Base-by-base conservation (phyloP, 495 filamentous ascomycete genomes). In the Aspergillus sclerotiicarbonarius region DNA sequence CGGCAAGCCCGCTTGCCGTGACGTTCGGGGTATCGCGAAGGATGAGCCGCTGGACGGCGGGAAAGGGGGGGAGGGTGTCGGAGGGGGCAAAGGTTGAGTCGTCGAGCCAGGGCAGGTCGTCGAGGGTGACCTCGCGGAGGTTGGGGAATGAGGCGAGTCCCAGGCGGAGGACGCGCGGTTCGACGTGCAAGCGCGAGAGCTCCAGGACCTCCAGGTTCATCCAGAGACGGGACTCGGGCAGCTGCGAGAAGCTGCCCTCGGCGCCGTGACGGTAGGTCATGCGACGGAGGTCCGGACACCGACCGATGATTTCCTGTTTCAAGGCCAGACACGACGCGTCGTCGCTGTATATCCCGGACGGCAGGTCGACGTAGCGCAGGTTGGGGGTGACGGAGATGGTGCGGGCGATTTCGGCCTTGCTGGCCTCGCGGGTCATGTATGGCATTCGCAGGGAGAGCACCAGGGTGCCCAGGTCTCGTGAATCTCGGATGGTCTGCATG, bases 391-490 rank as follows among this genome's bases (percentile, higher is more conserved):
- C 88, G 33, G 90, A 90, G 37, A 97, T 87, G 19, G 88, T 90
- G 44, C 91, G 84, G 15, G 94, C 94, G 52, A 96, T 82, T 56
- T 90, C 88, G 35, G 89, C 79, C 69, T 91, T 92, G 75, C 83
- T 89, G 7, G 88, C 87, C 72, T 97, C 93, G 44, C 94, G 86
- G 46, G 91, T 87, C 94, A 96, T 96, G 70, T 96, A 98, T n/a
- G 94, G 90, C 64, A 89, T 87, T 74, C 96, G 93, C 53, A 98
- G 75, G 54, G 87, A 89, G 58, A 87, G 74, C 10, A 96, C 90
- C 25, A 81, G 76, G 6, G 74, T 68, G 0, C 84, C 91, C 15
- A 94, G 75, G 8, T 80, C 78, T 21, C 80, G 80, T 30, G 88
- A 84, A 32, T 92, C 87, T 56, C 92, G 83, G 33, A 98, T 84